phyloP scores from a whole-genome alignment of 1,139 yeast genomes.

The Taphrina flavorubra region DNA sequence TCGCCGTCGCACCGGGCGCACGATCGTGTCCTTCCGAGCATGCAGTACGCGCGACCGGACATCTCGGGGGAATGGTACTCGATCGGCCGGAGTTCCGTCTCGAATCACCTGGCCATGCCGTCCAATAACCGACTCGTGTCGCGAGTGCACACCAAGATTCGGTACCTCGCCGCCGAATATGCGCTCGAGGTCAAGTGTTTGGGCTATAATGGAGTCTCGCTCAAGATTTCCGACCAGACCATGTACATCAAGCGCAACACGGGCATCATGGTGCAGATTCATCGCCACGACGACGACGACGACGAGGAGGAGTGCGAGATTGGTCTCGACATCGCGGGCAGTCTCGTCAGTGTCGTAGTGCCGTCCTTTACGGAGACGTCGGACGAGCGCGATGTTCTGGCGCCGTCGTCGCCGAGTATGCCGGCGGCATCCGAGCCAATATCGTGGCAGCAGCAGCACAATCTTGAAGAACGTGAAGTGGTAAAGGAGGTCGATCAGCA shows the following conservation, averaged over 20 bases:
- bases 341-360: slow-evolving; percentile 6
- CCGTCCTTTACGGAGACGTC: neutral
- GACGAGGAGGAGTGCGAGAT: slow-evolving; percentile 11
- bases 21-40: slow-evolving; percentile 9
- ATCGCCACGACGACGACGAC: neutral
- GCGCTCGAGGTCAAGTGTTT: slow-evolving; percentile 59
- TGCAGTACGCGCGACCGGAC: slow-evolving; percentile 25
- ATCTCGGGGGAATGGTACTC: slow-evolving; percentile 21
- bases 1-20: slow-evolving; percentile 9
- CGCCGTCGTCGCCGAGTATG: slow-evolving; percentile 31
- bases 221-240: slow-evolving; percentile 23
- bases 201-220: slow-evolving; percentile 69
- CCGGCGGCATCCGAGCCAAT: neutral
- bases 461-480: neutral
- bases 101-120: slow-evolving; percentile 55
- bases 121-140: slow-evolving; percentile 65
- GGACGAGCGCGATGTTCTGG: slow-evolving; percentile 14
- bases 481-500: neutral
- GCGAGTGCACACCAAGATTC: slow-evolving; percentile 64
- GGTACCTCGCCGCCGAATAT: slow-evolving; percentile 49
- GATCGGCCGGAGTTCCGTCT: slow-evolving; percentile 28
- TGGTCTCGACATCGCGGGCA: slow-evolving; percentile 33
- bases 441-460: neutral
- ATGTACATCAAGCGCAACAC: slow-evolving; percentile 21
- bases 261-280: slow-evolving; percentile 24